Percentiles rank a stretch among this genome's conserved stretches.
These are phyloP conservation scores for Oryza punctata DNA, from an alignment of 176 grass and related monocot species.

Conservation along the genomic window DNA sequence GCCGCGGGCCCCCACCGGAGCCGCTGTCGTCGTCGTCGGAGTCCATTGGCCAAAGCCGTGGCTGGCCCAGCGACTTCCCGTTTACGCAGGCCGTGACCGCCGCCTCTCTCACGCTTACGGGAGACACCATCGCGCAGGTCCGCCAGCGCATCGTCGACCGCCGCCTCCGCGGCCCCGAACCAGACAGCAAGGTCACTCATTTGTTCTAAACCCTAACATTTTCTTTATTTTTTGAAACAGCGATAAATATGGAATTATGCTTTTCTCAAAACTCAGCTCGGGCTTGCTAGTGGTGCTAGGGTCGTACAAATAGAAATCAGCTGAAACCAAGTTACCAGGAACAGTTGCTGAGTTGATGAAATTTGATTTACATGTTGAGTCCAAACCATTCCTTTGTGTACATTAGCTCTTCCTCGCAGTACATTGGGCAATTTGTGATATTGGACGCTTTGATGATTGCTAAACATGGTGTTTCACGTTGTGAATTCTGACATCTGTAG, in stretches of 20 bases:
- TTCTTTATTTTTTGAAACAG: not conserved
- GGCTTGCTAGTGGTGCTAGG: not conserved
- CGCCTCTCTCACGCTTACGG: conserved; percentile 78
- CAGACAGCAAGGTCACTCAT: conserved; percentile 59
- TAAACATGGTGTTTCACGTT: not conserved
- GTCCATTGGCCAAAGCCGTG: conserved; percentile 41
- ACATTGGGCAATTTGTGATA: not conserved
- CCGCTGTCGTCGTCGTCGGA: conserved; percentile 75
- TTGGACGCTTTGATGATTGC: conserved; percentile 4
- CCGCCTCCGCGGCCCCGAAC: conserved; percentile 6
- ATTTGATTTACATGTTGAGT: not conserved
- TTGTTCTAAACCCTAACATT: not conserved
- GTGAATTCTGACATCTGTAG: conserved; percentile 26
- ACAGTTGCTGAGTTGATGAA: not conserved
- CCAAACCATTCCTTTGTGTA: not conserved
- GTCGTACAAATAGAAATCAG: not conserved
- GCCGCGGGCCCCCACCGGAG: conserved; percentile 35
- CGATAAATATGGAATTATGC: not conserved
- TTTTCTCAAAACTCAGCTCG: not conserved
- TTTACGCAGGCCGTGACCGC: conserved; percentile 79
- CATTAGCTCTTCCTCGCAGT: not conserved
- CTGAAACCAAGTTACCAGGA: not conserved
- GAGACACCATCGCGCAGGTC: conserved; percentile 91
- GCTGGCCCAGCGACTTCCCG: conserved; percentile 70
- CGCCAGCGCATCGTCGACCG: conserved; percentile 51